Evolutionary conservation across 108 stramenopile genomes (phyloP), one percentile per base, ranked within the genome.

Genomic region (Fistulifera pelliculosa): DNA sequence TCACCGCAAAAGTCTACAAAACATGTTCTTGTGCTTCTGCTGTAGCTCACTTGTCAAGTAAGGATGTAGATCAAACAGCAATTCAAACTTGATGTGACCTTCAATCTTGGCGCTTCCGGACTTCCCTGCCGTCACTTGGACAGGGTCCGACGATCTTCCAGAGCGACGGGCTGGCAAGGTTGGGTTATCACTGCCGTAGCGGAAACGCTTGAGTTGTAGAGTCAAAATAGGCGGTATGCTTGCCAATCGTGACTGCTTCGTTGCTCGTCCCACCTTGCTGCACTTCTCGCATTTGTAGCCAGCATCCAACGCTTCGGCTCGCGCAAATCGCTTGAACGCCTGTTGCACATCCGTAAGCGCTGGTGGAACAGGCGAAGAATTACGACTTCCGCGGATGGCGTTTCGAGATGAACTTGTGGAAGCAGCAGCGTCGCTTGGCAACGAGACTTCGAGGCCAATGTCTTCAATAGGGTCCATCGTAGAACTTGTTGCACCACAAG

Each of bases 381-480:
- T 56, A 17, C 62, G 11, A 28, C 55, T 56, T 18, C 55, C 24
- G 13, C 64, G 43, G 8, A 3, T 35, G 3, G 31, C 31, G 8
- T 35, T 35, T 35, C 44, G 47, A 49, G 47, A 49, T 18, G 45
- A 26, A 26, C 22, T 54, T 44, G 72, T 56, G 7, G 75, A 70
- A 23, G 76, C 48, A 1, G 70, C 61, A 14, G 60, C 61, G 3
- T 65, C 65, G 18, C 27, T 65, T 13, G 27, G 14, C 14, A 53
- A 76, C 8, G 81, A 53, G 19, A 87, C 83, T 69, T 91, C 90
- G 42, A 92, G 55, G 16, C 90, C 90, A 54, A 92, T 79, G 67
- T 92, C 90, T 75, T 92, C 90, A 61, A 92, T 87, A 28, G 90
- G 90, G 53, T 92, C 90, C 47, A 81, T 71, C 38, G 76, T 92